Evolutionary conservation across 1,139 yeast genomes (phyloP).

Genomic region (Candida sp.): DNA sequence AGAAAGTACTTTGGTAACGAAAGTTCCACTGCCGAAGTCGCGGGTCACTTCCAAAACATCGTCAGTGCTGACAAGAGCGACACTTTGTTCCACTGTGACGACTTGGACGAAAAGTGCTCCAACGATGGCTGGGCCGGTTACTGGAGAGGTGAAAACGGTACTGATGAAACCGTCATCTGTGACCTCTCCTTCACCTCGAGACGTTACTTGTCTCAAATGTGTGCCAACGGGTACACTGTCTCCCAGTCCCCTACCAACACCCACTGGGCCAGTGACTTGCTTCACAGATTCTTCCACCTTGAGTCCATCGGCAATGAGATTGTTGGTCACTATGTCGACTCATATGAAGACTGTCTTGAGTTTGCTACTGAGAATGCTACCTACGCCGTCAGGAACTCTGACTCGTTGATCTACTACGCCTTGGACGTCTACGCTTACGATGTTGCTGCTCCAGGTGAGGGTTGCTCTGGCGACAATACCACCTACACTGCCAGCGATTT

Average conservation of each 20-base stretch:
- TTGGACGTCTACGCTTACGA: conserved; percentile 26
- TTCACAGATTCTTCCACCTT: conserved; percentile 30
- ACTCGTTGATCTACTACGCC: conserved; percentile 21
- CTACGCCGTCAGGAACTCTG: conserved; percentile 20
- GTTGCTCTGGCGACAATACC: conserved; percentile 18
- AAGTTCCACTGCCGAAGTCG: conserved; percentile 30
- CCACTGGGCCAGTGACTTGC: conserved; percentile 21
- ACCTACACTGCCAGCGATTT: not conserved
- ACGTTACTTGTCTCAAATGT: conserved; percentile 21
- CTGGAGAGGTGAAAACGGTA: conserved; percentile 35
- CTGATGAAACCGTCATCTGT: conserved; percentile 30
- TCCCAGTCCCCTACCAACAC: conserved; percentile 14
- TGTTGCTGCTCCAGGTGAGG: conserved; percentile 23
- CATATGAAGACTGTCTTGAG: conserved; percentile 24
- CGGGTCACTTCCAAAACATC: conserved; percentile 32
- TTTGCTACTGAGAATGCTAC: conserved; percentile 17
- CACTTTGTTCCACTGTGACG: conserved; percentile 36
- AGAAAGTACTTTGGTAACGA: conserved; percentile 30
- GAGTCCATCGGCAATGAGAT: conserved; percentile 19
- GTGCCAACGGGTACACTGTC: conserved; percentile 24
- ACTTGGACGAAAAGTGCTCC: conserved; percentile 34
- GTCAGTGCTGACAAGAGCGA: conserved; percentile 30
- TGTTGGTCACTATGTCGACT: conserved; percentile 25
- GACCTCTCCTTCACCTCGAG: conserved; percentile 23
- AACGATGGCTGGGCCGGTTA: conserved; percentile 39